Base-by-base conservation (phyloP, 2,329 filamentous ascomycete genomes). In the Botrytis aclada region DNA sequence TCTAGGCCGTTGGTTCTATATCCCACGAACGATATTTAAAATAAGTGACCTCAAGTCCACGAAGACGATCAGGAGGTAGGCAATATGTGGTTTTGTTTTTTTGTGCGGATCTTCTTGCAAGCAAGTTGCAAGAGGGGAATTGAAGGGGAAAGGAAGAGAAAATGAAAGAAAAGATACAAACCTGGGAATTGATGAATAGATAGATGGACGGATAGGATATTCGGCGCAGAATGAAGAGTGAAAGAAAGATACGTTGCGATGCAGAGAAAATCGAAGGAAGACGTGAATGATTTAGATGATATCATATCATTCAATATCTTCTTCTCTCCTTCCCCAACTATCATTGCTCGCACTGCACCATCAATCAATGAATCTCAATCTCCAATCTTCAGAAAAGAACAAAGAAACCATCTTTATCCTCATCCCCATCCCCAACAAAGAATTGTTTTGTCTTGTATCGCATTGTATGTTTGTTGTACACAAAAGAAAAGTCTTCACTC, bases 1-100 rank as follows among this genome's bases (percentile, higher is more conserved):
- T 81, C 80, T 81, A 81, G 80, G 78, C 80, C 79, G 75, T 79
- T 80, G 75, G 77, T 77, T 81, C 72, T 77, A 77, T 81, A 75
- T 81, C 75, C 80, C 80, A 81, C 80, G 79, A 81, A 81, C 80
- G 79, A 81, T 81, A 81, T 78, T 77, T 60, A 51, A 79, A 77
- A 80, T 81, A 81, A 81, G 78, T 81, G 79, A 81, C 80, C 79
- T 81, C 80, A 74, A 79, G 78, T 77, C 77, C 80, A 81, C 81
- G 65, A 78, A 79, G 73, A 78, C 78, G 80, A 75, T 71, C 78
- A 78, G 75, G 80, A 81, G 79, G 80, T 81, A 80, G 79, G 80
- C 79, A 81, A 81, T 81, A 80, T 81, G 80, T 81, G 80, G 80
- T 80, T 80, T 80, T 78, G 69, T 74, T 60, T 73, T 71, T 34